Percentiles rank a stretch among this genome's conserved stretches.
Conservation (phyloP, 139 green algal genomes). For the Micractinium sp. region DNA sequence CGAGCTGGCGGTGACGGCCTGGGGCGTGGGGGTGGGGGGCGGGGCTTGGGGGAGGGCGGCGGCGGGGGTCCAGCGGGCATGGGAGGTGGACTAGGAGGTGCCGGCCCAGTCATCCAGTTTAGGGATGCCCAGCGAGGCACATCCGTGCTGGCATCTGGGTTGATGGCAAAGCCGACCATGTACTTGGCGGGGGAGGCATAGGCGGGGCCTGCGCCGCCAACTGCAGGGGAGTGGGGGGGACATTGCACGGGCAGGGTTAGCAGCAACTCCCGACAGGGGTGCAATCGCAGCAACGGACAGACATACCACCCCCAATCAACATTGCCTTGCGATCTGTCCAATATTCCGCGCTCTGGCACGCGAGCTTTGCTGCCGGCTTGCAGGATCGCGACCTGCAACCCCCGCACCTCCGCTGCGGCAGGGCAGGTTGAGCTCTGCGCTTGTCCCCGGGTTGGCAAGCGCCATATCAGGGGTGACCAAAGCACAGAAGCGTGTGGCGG, state of each 20-base stretch:
- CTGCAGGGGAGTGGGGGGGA: not conserved
- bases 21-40: not conserved
- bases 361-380: no score
- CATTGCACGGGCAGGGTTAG: no score
- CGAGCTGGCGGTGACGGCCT: not conserved
- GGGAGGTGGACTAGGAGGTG: no score
- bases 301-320: no score
- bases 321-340: no score
- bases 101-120: not conserved
- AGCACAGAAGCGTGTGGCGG: not conserved
- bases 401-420: not conserved
- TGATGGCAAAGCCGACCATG: not conserved
- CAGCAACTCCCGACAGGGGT: no score
- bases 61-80: no score
- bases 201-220: no score
- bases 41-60: not conserved
- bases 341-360: no score
- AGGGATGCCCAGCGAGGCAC: not conserved
- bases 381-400: no score
- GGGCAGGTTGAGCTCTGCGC: not conserved
- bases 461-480: not conserved
- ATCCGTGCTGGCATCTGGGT: not conserved
- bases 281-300: no score
- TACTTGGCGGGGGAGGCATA: not conserved
- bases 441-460: not conserved